These are phyloP conservation scores for Hymenoscyphus fructigenus DNA, from an alignment of 2,329 filamentous ascomycete genomes.

Conservation along the genomic window DNA sequence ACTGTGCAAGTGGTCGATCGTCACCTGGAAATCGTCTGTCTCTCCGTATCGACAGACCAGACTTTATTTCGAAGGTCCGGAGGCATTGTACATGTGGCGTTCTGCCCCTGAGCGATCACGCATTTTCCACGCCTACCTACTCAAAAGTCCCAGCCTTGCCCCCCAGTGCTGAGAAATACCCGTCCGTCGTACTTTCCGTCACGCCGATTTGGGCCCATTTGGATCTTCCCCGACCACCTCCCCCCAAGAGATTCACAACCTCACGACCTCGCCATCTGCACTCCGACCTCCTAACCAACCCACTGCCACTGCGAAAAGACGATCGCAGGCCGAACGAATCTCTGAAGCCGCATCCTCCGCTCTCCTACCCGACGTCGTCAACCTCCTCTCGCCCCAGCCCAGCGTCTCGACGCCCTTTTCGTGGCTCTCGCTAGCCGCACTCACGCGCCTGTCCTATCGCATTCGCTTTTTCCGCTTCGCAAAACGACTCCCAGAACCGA, in stretches of 20 bases:
- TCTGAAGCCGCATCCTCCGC: constrained; percentile 1
- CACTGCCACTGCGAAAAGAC: constrained; percentile 4
- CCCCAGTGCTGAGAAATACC: constrained; percentile 4
- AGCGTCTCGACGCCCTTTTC: constrained; percentile 12
- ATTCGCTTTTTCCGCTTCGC: constrained; percentile 19
- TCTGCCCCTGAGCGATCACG: constrained; percentile 3
- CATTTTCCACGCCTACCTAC: background rate
- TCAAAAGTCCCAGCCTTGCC: background rate
- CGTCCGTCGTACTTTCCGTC: background rate
- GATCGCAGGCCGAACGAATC: constrained; percentile 6
- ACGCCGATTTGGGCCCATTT: background rate
- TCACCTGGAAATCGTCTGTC: background rate
- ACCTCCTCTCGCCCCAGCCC: background rate
- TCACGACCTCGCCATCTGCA: background rate
- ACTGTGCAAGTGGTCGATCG: background rate
- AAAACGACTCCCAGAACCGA: constrained; percentile 16
- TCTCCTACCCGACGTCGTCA: background rate
- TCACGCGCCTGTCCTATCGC: constrained; percentile 28
- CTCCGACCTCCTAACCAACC: background rate
- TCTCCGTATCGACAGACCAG: background rate
- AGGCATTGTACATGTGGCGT: background rate
- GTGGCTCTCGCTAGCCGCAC: constrained; percentile 22
- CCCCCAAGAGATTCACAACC: background rate
- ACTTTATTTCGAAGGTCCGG: background rate
- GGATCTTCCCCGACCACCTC: constrained; percentile 6